Percentiles rank a stretch among this genome's conserved stretches.
Conservation (phyloP, 345 rosid genomes). For the Lumnitzera racemosa region DNA sequence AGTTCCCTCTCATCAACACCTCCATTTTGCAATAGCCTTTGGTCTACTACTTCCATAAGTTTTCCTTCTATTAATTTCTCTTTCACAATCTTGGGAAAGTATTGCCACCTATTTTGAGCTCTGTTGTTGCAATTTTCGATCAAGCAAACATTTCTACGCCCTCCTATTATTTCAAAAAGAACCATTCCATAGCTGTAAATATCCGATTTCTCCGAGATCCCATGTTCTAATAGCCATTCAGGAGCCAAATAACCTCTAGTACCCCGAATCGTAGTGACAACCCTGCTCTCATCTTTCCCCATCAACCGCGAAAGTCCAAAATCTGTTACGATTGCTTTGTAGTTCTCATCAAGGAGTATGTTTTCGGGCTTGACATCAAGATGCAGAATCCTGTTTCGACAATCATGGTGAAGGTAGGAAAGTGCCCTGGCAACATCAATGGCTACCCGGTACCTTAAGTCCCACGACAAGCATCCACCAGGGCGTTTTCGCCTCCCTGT, state of each 20-base stretch:
- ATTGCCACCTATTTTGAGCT: slow-evolving; percentile 41
- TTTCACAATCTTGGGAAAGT: slow-evolving; percentile 60
- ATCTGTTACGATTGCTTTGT: slow-evolving; percentile 44
- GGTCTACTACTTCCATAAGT: slow-evolving; percentile 66
- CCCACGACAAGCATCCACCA: slow-evolving; percentile 68
- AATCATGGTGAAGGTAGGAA: slow-evolving; percentile 67
- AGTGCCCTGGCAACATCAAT: slow-evolving; percentile 65
- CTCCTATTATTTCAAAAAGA: slow-evolving; percentile 63
- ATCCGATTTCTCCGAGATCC: slow-evolving; percentile 66
- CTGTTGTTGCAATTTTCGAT: slow-evolving; percentile 25
- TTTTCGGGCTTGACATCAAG: slow-evolving; percentile 70
- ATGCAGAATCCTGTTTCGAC: slow-evolving; percentile 55
- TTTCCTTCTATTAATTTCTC: slow-evolving; percentile 56
- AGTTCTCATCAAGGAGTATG: slow-evolving; percentile 50
- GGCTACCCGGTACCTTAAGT: slow-evolving; percentile 49
- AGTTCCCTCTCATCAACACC: slow-evolving; percentile 53
- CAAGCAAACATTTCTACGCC: slow-evolving; percentile 40
- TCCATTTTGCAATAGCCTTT: slow-evolving; percentile 31
- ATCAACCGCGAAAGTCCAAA: slow-evolving; percentile 66
- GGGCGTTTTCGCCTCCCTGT: slow-evolving; percentile 9
- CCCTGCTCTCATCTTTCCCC: slow-evolving; percentile 50
- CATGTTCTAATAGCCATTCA: slow-evolving; percentile 55
- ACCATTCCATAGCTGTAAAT: slow-evolving; percentile 75
- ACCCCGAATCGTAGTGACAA: slow-evolving; percentile 55
- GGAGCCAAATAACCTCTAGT: slow-evolving; percentile 71